Evolutionary conservation across 768 basidiomycete species (phyloP).

Genomic region (Termitomyces titanicus): DNA sequence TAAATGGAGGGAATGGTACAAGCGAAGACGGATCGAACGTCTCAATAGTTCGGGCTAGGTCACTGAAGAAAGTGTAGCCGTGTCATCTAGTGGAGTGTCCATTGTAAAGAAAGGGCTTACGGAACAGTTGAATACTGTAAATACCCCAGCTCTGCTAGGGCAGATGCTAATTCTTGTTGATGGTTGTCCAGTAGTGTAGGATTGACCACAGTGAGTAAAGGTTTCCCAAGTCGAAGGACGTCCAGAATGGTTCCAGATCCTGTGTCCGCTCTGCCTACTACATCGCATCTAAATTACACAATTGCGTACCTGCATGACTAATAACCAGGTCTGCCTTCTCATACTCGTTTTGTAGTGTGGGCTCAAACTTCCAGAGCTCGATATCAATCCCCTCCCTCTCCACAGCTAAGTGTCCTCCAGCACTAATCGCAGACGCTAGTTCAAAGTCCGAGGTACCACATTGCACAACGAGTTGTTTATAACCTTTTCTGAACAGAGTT

Average conservation of each 20-base stretch:
- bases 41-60: conserved; percentile 52
- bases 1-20: conserved; percentile 63
- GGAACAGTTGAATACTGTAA: conserved; percentile 51
- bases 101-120: conserved; percentile 46
- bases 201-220: conserved; percentile 88
- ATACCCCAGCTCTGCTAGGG: conserved; percentile 55
- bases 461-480: conserved; percentile 65
- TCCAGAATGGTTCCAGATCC: conserved; percentile 95
- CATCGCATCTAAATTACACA: conserved; percentile 1
- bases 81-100: neutral
- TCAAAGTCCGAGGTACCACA: conserved; percentile 67
- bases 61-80: conserved; percentile 27
- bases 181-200: conserved; percentile 88
- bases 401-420: conserved; percentile 23
- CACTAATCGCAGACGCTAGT: conserved; percentile 23
- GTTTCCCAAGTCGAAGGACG: conserved; percentile 68
- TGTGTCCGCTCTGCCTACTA: conserved; percentile 34
- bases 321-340: conserved; percentile 74
- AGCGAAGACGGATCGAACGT: conserved; percentile 42
- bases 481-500: conserved; percentile 52
- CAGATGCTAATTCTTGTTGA: conserved; percentile 82
- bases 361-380: conserved; percentile 71
- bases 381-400: conserved; percentile 45
- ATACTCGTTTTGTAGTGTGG: conserved; percentile 65
- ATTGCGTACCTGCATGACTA: conserved; percentile 82